phyloP scores from a whole-genome alignment of 768 basidiomycete genomes.

The Rhodotorula diobovata region DNA sequence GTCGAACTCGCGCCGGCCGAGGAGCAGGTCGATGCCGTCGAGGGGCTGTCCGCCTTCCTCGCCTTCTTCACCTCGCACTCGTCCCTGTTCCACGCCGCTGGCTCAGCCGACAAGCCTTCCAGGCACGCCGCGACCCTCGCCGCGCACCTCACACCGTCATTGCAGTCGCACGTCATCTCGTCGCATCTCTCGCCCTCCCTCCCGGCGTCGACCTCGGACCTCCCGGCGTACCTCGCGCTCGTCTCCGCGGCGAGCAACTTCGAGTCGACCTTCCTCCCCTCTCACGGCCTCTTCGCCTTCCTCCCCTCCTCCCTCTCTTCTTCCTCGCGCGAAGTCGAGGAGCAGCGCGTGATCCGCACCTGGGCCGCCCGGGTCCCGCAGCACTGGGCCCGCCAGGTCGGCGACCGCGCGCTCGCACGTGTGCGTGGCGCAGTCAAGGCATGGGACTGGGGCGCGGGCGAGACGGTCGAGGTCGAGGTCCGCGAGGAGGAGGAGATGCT shows the following conservation, averaged over 20 bases:
- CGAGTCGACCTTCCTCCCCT: conserved; percentile 20
- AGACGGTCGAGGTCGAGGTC: conserved; percentile 32
- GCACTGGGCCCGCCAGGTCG: conserved; percentile 21
- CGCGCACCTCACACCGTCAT: conserved; percentile 28
- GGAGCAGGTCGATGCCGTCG: conserved; percentile 4
- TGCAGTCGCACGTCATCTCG: conserved; percentile 33
- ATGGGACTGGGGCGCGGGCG: conserved; percentile 32
- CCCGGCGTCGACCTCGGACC: conserved; percentile 10
- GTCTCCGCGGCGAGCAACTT: conserved; percentile 8
- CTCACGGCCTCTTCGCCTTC: conserved; percentile 23
- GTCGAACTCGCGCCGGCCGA: not conserved
- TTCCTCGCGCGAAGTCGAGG: conserved; percentile 7
- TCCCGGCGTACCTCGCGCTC: conserved; percentile 11
- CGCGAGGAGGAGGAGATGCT: conserved; percentile 34
- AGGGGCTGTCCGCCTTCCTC: conserved; percentile 9
- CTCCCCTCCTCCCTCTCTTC: conserved; percentile 6
- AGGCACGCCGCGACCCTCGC: conserved; percentile 22
- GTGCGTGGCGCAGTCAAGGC: conserved; percentile 20
- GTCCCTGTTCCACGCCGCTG: conserved; percentile 3
- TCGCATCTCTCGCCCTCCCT: conserved; percentile 26
- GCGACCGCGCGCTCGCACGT: conserved; percentile 22
- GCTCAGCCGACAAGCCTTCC: not conserved
- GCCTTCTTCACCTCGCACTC: conserved; percentile 24
- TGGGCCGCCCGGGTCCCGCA: conserved; percentile 21
- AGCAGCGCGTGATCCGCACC: conserved; percentile 21